phyloP scores from a whole-genome alignment of 345 rosid species.

The Alliaria petiolata region DNA sequence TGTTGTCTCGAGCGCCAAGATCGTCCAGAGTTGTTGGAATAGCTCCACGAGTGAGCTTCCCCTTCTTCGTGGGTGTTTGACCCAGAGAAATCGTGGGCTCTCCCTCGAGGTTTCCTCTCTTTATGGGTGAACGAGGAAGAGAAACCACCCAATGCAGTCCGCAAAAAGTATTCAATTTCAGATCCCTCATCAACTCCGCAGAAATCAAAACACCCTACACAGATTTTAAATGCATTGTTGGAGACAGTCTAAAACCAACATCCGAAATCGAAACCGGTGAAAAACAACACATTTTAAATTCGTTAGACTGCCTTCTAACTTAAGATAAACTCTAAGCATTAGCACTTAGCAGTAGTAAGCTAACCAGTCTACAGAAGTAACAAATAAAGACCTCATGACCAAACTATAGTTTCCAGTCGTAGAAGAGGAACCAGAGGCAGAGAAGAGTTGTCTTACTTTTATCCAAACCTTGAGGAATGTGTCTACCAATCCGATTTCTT shows the following conservation, averaged over 20 bases:
- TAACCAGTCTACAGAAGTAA: neutral
- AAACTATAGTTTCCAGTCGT: neutral
- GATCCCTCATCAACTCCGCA: conserved; percentile 45
- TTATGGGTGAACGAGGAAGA: conserved; percentile 55
- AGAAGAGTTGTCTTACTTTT: conserved; percentile 50
- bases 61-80: conserved; percentile 43
- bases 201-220: conserved; percentile 54
- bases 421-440: neutral
- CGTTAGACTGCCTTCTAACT: neutral
- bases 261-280: neutral
- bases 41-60: conserved; percentile 37
- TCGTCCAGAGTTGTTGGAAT: conserved; percentile 32
- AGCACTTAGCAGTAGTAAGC: neutral
- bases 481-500: conserved; percentile 33
- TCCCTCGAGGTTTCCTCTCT: conserved; percentile 24
- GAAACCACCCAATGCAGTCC: conserved; percentile 56
- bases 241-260: neutral
- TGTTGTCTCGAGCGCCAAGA: conserved; percentile 37
- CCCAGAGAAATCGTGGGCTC: conserved; percentile 18
- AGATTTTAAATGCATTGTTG: neutral
- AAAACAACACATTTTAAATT: neutral
- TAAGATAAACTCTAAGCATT: neutral
- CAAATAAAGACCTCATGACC: neutral
- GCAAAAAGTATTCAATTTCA: conserved; percentile 47
- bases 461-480: conserved; percentile 28